A percentile compares a stretch with the other conserved stretches of the same genome.
Evolutionary conservation across 1,139 yeast species (phyloP).

Genomic region (Williopsis jadinii): DNA sequence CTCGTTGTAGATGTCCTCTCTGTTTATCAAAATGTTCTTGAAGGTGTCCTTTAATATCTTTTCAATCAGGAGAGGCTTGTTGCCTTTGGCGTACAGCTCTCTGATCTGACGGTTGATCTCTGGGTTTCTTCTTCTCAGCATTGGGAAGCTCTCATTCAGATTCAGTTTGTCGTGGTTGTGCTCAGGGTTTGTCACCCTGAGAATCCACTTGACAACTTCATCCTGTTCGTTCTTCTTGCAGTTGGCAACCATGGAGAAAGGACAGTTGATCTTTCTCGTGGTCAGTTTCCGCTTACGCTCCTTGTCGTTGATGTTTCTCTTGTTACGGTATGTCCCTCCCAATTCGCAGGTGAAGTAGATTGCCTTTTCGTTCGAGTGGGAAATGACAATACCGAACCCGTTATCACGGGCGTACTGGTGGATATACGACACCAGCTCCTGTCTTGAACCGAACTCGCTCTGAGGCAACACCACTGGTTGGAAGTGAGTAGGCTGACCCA

Average conservation of each 20-base stretch:
- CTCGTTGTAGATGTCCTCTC: constrained; percentile 25
- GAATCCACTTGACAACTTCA: constrained; percentile 19
- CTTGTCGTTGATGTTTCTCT: constrained; percentile 23
- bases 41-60: constrained; percentile 18
- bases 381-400: constrained; percentile 24
- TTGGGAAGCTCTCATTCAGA: constrained; percentile 22
- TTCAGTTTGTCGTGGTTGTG: constrained; percentile 24
- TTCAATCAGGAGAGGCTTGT: constrained; percentile 23
- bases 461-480: constrained; percentile 19
- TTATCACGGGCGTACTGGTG: constrained; percentile 23
- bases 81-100: constrained; percentile 21
- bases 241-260: constrained; percentile 24
- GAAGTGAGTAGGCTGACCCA: constrained; percentile 6
- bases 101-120: constrained; percentile 24
- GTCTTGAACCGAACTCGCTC: constrained; percentile 17
- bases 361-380: constrained; percentile 25
- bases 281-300: constrained; percentile 24
- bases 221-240: constrained; percentile 23
- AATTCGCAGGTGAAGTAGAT: constrained; percentile 24
- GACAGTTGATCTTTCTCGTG: constrained; percentile 24
- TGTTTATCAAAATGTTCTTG: constrained; percentile 21
- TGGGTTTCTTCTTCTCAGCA: constrained; percentile 25
- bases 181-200: constrained; percentile 21
- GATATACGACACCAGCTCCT: constrained; percentile 19
- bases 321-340: constrained; percentile 24